These are phyloP conservation scores for Eurotiales sp. DNA, from an alignment of 2,329 filamentous ascomycete genomes.

Conservation along the genomic window DNA sequence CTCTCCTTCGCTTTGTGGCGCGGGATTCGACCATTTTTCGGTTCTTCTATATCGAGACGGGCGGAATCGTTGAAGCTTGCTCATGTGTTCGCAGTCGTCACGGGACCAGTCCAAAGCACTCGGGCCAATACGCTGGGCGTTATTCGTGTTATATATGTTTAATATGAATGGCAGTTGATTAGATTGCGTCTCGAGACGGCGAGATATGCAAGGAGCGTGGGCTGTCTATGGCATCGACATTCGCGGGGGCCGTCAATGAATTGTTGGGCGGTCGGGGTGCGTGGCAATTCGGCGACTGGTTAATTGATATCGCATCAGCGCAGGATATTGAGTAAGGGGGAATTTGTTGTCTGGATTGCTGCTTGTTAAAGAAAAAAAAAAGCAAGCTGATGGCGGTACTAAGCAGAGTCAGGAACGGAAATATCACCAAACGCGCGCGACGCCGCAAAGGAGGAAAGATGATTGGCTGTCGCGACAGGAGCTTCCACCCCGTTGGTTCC, in stretches of 20 bases:
- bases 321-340: background rate
- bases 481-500: background rate
- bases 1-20: constrained; percentile 33
- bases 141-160: background rate
- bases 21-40: constrained; percentile 32
- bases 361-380: too few relatives aligned
- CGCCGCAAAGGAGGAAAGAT: constrained; percentile 8
- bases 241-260: background rate
- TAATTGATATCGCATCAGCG: background rate
- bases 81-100: background rate
- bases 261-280: background rate
- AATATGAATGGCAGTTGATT: background rate
- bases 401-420: constrained; percentile 3
- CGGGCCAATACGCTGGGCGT: too few relatives aligned
- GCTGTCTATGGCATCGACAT: background rate
- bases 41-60: background rate
- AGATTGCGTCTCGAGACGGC: background rate
- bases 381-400: too few relatives aligned
- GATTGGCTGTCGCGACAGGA: constrained; percentile 11
- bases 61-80: background rate
- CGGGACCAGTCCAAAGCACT: background rate
- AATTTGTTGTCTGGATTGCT: background rate
- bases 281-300: too few relatives aligned
- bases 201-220: constrained; percentile 6
- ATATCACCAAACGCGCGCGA: constrained; percentile 12